Percentiles rank a stretch among this genome's conserved stretches.
phyloP scores from a whole-genome alignment of 495 filamentous ascomycete genomes.

The Penicillium odoratum region DNA sequence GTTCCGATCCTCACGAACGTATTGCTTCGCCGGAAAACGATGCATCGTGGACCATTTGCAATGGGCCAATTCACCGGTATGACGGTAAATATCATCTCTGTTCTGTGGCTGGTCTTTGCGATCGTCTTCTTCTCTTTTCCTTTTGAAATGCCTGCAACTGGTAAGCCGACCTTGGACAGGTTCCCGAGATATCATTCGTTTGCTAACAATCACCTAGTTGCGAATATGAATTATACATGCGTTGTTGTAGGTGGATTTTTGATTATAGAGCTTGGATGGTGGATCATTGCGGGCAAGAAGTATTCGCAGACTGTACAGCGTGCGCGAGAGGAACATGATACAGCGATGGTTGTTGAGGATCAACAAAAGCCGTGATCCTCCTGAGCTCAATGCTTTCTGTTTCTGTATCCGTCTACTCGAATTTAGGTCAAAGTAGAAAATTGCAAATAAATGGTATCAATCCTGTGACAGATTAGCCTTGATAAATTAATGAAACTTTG shows the following conservation, averaged over 20 bases:
- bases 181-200: not conserved
- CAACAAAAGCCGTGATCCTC: not conserved
- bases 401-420: not conserved
- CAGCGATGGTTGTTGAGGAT: not conserved
- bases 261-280: conserved; percentile 41
- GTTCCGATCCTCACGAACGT: conserved; percentile 40
- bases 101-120: conserved; percentile 38
- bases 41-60: conserved; percentile 36
- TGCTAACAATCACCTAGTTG: conserved; percentile 22
- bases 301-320: conserved; percentile 33
- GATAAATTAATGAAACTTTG: too few relatives aligned
- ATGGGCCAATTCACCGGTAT: conserved; percentile 31
- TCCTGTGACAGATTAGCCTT: conserved; percentile 1
- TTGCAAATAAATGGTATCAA: conserved; percentile 26
- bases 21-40: conserved; percentile 31
- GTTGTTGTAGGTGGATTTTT: conserved; percentile 62
- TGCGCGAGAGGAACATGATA: conserved; percentile 34
- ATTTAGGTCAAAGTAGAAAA: conserved; percentile 4
- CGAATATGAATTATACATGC: conserved; percentile 71
- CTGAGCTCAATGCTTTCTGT: not conserved
- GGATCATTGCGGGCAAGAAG: conserved; percentile 37
- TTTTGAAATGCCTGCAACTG: conserved; percentile 51
- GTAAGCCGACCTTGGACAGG: conserved; percentile 14
- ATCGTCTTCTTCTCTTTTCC: conserved; percentile 76
- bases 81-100: conserved; percentile 36